Percentiles rank a stretch among this genome's conserved stretches.
Evolutionary conservation across 2,329 filamentous ascomycete genomes (phyloP).

Genomic region (Sordariomycetes sp.): DNA sequence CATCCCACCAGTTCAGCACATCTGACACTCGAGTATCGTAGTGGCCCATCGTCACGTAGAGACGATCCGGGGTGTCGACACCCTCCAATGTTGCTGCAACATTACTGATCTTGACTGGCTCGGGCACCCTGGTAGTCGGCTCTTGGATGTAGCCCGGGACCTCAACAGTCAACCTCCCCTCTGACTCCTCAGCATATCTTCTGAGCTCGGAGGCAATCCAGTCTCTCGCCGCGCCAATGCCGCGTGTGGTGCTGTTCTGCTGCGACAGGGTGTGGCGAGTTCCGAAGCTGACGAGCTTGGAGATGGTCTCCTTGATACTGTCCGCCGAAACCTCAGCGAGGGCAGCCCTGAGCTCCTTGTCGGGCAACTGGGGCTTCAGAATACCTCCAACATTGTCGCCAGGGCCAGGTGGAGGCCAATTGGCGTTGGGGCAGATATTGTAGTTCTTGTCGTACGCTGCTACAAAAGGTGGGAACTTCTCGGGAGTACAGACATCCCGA

Average conservation of each 20-base stretch:
- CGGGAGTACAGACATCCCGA: no score
- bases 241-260: conserved; percentile 38
- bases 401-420: conserved; percentile 11
- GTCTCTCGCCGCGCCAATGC: conserved; percentile 47
- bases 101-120: conserved; percentile 43
- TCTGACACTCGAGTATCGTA: conserved; percentile 45
- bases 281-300: conserved; percentile 44
- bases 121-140: conserved; percentile 33
- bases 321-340: conserved; percentile 22
- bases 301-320: conserved; percentile 39
- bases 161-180: conserved; percentile 40
- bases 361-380: conserved; percentile 12
- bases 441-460: conserved; percentile 5
- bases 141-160: conserved; percentile 41
- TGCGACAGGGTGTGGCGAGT: conserved; percentile 46
- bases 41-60: conserved; percentile 46
- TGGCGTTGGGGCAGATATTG: conserved; percentile 11
- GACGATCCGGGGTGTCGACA: conserved; percentile 32
- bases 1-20: conserved; percentile 37
- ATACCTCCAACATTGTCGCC: conserved; percentile 7
- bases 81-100: conserved; percentile 42
- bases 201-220: conserved; percentile 44
- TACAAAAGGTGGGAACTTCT: conserved; percentile 5
- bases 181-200: conserved; percentile 33
- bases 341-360: conserved; percentile 9